Percentiles rank a stretch among this genome's conserved stretches.
Evolutionary conservation across 1,139 yeast genomes (phyloP).

Genomic region (Yueomyces sp.): DNA sequence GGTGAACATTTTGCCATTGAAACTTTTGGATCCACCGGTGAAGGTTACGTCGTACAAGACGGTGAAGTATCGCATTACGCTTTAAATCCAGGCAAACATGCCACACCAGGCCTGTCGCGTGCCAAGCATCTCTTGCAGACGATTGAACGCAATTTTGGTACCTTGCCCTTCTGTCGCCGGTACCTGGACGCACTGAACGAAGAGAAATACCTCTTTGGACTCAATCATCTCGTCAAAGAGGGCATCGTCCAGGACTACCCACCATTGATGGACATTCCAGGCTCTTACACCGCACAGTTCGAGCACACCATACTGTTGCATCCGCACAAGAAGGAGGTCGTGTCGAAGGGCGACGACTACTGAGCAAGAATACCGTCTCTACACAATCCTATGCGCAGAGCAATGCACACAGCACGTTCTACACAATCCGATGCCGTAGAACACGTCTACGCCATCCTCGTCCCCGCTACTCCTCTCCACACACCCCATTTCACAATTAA

Average conservation of each 20-base stretch:
- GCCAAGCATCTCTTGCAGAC: slow-evolving; percentile 55
- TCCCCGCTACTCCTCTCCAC: too few species aligned
- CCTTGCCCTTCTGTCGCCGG: slow-evolving; percentile 93
- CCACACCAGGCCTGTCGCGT: slow-evolving; percentile 46
- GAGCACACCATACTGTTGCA: slow-evolving; percentile 90
- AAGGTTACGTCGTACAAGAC: slow-evolving; percentile 71
- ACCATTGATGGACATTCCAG: slow-evolving; percentile 79
- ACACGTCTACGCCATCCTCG: too few species aligned
- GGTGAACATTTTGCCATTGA: slow-evolving; percentile 97
- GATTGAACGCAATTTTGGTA: slow-evolving; percentile 76
- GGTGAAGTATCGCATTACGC: slow-evolving; percentile 97
- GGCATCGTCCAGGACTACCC: slow-evolving; percentile 91
- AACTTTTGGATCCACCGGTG: slow-evolving; percentile 94
- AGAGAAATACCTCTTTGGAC: slow-evolving; percentile 81
- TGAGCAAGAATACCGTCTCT: slow-evolving; percentile 20
- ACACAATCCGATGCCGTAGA: too few species aligned
- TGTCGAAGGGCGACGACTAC: slow-evolving; percentile 90
- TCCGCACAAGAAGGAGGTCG: slow-evolving; percentile 87
- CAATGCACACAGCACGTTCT: too few species aligned
- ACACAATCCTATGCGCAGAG: too few species aligned
- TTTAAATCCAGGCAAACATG: slow-evolving; percentile 36
- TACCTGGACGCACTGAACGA: slow-evolving; percentile 87
- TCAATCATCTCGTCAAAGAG: slow-evolving; percentile 71
- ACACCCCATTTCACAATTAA: too few species aligned
- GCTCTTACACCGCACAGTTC: slow-evolving; percentile 89